These are phyloP conservation scores for Kuraishia molischiana DNA, from an alignment of 805 yeast species.

Conservation along the genomic window DNA sequence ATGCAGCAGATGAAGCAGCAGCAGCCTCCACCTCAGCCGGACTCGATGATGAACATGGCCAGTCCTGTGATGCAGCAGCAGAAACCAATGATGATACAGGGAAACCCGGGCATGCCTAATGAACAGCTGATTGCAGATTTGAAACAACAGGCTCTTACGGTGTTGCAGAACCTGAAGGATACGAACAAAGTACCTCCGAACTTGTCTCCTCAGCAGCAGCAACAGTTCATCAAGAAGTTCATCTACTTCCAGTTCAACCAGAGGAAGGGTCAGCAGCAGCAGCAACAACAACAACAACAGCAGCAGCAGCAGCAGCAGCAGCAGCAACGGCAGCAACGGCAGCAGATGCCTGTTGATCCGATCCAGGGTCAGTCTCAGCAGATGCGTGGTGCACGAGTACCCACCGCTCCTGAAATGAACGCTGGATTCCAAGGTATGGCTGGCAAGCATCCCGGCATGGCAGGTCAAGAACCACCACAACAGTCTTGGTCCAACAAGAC, in stretches of 20 bases:
- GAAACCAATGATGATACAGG: background rate
- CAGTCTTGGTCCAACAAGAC: background rate
- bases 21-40: background rate
- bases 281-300: conserved; percentile 7
- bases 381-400: no score
- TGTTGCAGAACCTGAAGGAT: conserved; percentile 22
- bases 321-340: conserved; percentile 14
- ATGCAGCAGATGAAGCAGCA: background rate
- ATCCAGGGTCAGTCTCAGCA: conserved; percentile 4
- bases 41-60: background rate
- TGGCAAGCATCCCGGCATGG: background rate
- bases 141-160: conserved; percentile 23
- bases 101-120: background rate
- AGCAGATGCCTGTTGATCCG: conserved; percentile 6
- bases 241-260: conserved; percentile 5
- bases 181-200: conserved; percentile 20
- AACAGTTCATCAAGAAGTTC: conserved; percentile 21
- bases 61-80: background rate
- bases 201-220: conserved; percentile 23
- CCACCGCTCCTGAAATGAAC: conserved; percentile 8
- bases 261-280: background rate
- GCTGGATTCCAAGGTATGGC: conserved; percentile 1
- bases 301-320: conserved; percentile 10
- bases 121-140: conserved; percentile 3
- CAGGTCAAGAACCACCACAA: background rate